Evolutionary conservation across 2,329 filamentous ascomycete genomes (phyloP).

Genomic region (Beauveria scarabaeidicola): DNA sequence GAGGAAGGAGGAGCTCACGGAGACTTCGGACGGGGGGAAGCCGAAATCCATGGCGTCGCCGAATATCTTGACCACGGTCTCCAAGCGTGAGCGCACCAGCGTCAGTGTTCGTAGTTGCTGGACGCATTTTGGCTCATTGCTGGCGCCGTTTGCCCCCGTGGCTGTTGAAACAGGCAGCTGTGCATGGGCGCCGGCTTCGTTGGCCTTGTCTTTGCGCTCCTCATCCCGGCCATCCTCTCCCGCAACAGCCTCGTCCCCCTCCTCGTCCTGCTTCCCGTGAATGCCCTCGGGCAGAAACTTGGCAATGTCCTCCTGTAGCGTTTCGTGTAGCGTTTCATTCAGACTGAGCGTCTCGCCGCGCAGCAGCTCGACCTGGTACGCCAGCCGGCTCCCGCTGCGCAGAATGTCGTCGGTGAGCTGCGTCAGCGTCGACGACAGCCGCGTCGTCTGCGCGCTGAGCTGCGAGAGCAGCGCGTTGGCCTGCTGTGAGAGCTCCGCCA

Average conservation of each 20-base stretch:
- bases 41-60: slow-evolving; percentile 95
- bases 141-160: slow-evolving; percentile 12
- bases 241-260: slow-evolving; percentile 19
- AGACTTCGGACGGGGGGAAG: slow-evolving; percentile 79
- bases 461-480: slow-evolving; percentile 80
- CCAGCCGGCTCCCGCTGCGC: slow-evolving; percentile 75
- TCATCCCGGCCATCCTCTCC: slow-evolving; percentile 11
- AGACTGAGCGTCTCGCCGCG: slow-evolving; percentile 81
- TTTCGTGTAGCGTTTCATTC: slow-evolving; percentile 67
- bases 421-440: slow-evolving; percentile 72
- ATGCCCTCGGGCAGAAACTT: slow-evolving; percentile 57
- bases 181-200: not conserved
- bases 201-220: slow-evolving; percentile 11
- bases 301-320: slow-evolving; percentile 60
- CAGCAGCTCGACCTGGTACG: slow-evolving; percentile 89
- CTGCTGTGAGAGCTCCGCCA: slow-evolving; percentile 71
- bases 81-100: slow-evolving; percentile 73
- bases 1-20: slow-evolving; percentile 75
- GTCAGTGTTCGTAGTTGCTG: slow-evolving; percentile 73
- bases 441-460: slow-evolving; percentile 79
- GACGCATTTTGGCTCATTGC: slow-evolving; percentile 58
- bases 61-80: slow-evolving; percentile 83
- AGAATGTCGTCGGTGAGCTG: slow-evolving; percentile 92
- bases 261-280: slow-evolving; percentile 14
- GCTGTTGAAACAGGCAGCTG: not conserved